phyloP scores from a whole-genome alignment of 148 eudicot genomes.

The Nepenthes gracilis region DNA sequence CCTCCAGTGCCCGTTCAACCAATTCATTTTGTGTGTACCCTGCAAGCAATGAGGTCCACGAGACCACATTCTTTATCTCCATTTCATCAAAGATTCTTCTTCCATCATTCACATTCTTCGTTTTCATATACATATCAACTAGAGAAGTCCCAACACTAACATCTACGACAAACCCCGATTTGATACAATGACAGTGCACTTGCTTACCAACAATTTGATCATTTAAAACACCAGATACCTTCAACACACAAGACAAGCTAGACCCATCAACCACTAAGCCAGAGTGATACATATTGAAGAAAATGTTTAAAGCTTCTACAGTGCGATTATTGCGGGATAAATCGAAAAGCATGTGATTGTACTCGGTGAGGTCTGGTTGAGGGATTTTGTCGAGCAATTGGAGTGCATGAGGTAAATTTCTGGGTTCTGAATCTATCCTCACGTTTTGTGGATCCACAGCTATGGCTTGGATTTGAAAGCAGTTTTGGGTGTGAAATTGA shows the following conservation, averaged over 20 bases:
- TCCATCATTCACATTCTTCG: conserved; percentile 36
- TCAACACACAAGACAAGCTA: conserved; percentile 61
- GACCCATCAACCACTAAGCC: conserved; percentile 50
- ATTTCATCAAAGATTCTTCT: conserved; percentile 46
- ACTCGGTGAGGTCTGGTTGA: conserved; percentile 16
- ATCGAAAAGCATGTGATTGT: conserved; percentile 48
- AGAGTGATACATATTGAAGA: conserved; percentile 24
- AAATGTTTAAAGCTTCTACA: conserved; percentile 30
- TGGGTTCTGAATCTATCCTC: neutral
- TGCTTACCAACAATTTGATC: conserved; percentile 41
- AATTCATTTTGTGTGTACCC: conserved; percentile 55
- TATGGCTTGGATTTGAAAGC: neutral
- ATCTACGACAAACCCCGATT: conserved; percentile 52
- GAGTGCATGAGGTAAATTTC: conserved; percentile 17
- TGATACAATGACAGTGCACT: conserved; percentile 52
- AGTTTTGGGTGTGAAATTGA: neutral
- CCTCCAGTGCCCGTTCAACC: conserved; percentile 32
- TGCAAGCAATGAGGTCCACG: conserved; percentile 84
- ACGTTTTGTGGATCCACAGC: neutral
- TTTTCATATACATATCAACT: conserved; percentile 81
- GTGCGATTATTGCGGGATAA: conserved; percentile 39
- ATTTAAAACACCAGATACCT: conserved; percentile 48
- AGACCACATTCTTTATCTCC: conserved; percentile 66
- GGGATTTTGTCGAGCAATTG: conserved; percentile 50
- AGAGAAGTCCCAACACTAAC: conserved; percentile 87